Base-by-base conservation (phyloP, 2,329 filamentous ascomycete species). In the Phyllosticta citrichinensis region DNA sequence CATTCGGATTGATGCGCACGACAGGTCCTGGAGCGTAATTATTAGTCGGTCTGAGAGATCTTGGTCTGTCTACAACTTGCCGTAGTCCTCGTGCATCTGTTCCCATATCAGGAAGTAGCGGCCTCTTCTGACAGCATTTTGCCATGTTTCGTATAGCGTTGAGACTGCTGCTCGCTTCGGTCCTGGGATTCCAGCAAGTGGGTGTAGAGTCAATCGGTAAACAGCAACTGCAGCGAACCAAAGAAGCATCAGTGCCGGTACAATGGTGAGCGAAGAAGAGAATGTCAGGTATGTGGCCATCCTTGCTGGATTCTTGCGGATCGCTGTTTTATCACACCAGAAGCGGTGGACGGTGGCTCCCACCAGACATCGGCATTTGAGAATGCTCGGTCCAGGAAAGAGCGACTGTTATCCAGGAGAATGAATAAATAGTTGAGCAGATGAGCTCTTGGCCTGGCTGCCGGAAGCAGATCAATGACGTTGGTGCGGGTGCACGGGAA, bases 1-100 rank as follows among this genome's bases (percentile, higher is more conserved):
- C 70, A 52, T 70, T 62, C 6, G 70, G 70, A 20, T 65, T 71
- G 63, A 72, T 71, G 50, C 70, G 69, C 2, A 73, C 66, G 14
- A 73, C 69, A 0, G 70, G 70, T 1, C 69, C 70, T 71, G 27
- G 3, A 9, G 8, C 11, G 5, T 1, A 4, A 6, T 6, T 3
- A 5, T 52, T 5, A 27, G 30, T 5, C 8, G n/a, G 14, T 25
- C 9, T 8, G 2, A n/a, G 2, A 14, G 5, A 19, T 24, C 19
- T 27, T 12, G 8, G 8, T 10, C 17, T 17, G 6, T 20, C 14
- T 8, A 4, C 30, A 5, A 19, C 52, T 12, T 55, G 27, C 52
- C 58, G 17, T 60, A 60, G 47, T 30, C 27, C 17, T 55, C 53
- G 52, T 60, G 52, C 52, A 60, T 55, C 53, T 60, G 20, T 1